phyloP scores from a whole-genome alignment of 2,329 filamentous ascomycete genomes.

The Claviceps humidiphila region DNA sequence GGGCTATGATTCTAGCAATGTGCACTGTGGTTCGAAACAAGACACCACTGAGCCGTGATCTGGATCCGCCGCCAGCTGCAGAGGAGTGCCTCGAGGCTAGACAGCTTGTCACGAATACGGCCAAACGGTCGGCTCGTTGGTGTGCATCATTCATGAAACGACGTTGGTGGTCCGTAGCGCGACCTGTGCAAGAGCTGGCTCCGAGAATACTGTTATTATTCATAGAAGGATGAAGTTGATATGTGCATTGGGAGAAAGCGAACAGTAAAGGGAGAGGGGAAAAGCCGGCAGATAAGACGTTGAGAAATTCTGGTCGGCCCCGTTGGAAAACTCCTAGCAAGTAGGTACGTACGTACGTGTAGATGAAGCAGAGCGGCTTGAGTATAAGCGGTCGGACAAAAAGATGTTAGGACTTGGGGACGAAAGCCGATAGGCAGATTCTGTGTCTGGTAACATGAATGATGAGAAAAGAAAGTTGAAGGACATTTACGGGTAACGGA shows the following conservation, averaged over 20 bases:
- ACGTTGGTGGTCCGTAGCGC: conserved; percentile 22
- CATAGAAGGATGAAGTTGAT: not conserved
- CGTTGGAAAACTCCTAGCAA: not conserved
- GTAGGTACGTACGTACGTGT: not conserved
- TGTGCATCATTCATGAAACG: conserved; percentile 28
- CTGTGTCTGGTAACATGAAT: conserved; percentile 5
- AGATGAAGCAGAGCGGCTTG: conserved; percentile 3
- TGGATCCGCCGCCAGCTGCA: conserved; percentile 14
- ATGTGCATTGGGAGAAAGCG: not conserved
- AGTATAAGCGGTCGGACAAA: conserved; percentile 13
- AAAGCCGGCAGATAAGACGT: not conserved
- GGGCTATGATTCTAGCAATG: conserved; percentile 58
- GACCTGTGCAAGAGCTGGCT: conserved; percentile 12
- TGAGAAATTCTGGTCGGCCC: not conserved
- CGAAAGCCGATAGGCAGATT: conserved; percentile 10
- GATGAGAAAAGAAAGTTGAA: not conserved
- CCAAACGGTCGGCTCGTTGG: conserved; percentile 24
- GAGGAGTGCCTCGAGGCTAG: conserved; percentile 26
- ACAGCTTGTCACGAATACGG: conserved; percentile 23
- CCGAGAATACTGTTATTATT: conserved; percentile 1
- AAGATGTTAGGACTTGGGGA: not conserved
- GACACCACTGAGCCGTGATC: conserved; percentile 23
- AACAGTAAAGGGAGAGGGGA: not conserved
- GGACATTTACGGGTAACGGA: not conserved
- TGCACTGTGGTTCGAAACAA: conserved; percentile 38